These are phyloP conservation scores for Paxillus ammoniavirescens DNA, from an alignment of 768 basidiomycete genomes.

Conservation along the genomic window DNA sequence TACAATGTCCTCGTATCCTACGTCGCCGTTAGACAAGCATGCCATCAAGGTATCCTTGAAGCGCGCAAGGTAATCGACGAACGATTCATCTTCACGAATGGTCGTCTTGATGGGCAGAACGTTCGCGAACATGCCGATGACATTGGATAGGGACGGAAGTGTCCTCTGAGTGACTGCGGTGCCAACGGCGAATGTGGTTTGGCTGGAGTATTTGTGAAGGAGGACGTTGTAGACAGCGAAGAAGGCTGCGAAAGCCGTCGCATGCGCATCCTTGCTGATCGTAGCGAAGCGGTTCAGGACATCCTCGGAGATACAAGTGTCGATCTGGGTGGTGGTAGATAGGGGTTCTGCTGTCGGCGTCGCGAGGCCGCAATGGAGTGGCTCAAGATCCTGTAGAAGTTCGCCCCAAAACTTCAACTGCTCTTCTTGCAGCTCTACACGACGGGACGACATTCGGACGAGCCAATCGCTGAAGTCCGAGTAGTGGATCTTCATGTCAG, in stretches of 20 bases:
- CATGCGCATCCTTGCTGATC: conserved; percentile 1
- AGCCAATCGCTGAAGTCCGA: conserved; percentile 16
- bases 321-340: conserved; percentile 11
- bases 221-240: conserved; percentile 15
- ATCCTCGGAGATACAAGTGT: conserved; percentile 4
- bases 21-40: conserved; percentile 8
- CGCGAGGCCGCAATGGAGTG: conserved; percentile 9
- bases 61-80: conserved; percentile 7
- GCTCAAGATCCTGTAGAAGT: conserved; percentile 5
- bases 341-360: conserved; percentile 3
- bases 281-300: conserved; percentile 6
- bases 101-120: conserved; percentile 15
- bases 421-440: conserved; percentile 3
- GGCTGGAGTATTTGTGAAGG: conserved; percentile 13
- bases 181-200: conserved; percentile 11
- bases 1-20: conserved; percentile 14
- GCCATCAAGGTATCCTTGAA: conserved; percentile 9
- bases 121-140: conserved; percentile 16
- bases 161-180: conserved; percentile 14
- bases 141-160: conserved; percentile 11
- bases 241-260: conserved; percentile 12
- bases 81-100: conserved; percentile 10
- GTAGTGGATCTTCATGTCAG: conserved; percentile 10
- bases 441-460: conserved; percentile 4
- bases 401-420: conserved; percentile 8